These are phyloP conservation scores for Lagerstroemia speciosa DNA, from an alignment of 345 rosid species.

Conservation along the genomic window DNA sequence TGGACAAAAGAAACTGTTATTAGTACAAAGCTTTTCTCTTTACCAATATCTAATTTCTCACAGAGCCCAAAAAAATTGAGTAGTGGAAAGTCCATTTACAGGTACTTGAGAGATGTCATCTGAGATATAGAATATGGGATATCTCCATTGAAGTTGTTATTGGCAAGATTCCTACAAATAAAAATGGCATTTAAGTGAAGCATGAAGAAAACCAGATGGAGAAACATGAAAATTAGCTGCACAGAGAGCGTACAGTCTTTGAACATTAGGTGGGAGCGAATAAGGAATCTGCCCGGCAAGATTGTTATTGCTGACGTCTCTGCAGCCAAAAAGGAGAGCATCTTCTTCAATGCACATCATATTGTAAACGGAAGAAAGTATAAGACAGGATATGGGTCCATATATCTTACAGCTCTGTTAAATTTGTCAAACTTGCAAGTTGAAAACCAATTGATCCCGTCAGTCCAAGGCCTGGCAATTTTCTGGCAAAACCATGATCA, in stretches of 20 bases:
- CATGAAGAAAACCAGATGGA: constrained; percentile 3
- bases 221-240: background rate
- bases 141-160: constrained; percentile 58
- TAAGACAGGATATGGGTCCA: background rate
- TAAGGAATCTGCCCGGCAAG: constrained; percentile 49
- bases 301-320: constrained; percentile 80
- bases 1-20: constrained; percentile 11
- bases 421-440: constrained; percentile 39
- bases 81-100: constrained; percentile 44
- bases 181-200: constrained; percentile 11
- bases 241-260: constrained; percentile 45
- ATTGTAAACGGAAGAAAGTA: background rate
- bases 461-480: constrained; percentile 64
- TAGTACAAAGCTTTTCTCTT: background rate
- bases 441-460: constrained; percentile 56
- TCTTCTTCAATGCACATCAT: background rate
- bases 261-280: constrained; percentile 52
- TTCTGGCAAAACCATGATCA: constrained; percentile 34
- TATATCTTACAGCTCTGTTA: constrained; percentile 71
- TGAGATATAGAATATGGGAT: constrained; percentile 42
- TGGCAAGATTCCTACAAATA: constrained; percentile 64
- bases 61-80: background rate
- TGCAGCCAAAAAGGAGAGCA: constrained; percentile 30
- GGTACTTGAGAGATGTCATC: constrained; percentile 52
- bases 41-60: background rate